Evolutionary conservation across 495 filamentous ascomycete genomes (phyloP).

Genomic region (Mycothermus thermophilus): DNA sequence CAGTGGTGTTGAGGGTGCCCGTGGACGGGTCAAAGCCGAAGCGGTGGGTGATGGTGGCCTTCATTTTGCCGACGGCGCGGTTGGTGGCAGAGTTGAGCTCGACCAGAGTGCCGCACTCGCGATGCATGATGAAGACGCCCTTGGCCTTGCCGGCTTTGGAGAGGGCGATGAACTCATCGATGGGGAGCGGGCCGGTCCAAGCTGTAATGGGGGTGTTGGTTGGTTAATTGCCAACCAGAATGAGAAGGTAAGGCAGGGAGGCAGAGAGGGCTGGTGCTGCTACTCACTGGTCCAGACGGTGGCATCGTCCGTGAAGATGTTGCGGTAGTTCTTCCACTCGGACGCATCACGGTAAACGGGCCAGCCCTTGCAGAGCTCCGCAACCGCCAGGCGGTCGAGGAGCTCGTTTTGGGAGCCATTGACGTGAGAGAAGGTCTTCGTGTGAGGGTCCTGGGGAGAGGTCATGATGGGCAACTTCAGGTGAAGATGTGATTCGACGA

Average conservation of each 20-base stretch:
- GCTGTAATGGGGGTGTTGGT: constrained; percentile 15
- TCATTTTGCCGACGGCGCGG: constrained; percentile 58
- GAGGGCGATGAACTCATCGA: constrained; percentile 44
- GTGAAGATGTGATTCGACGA: too few relatives aligned
- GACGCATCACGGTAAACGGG: constrained; percentile 51
- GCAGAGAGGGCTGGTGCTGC: not conserved
- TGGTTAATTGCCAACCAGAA: not conserved
- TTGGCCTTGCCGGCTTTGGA: constrained; percentile 46
- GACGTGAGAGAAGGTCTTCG: constrained; percentile 36
- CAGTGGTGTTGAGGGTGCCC: not conserved
- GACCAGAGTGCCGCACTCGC: constrained; percentile 46
- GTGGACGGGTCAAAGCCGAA: constrained; percentile 29
- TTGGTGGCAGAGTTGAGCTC: constrained; percentile 33
- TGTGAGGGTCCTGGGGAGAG: constrained; percentile 29
- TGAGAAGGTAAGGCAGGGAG: not conserved
- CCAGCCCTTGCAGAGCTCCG: constrained; percentile 55
- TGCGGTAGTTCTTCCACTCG: constrained; percentile 52
- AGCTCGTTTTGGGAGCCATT: constrained; percentile 38
- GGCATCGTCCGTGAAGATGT: constrained; percentile 44
- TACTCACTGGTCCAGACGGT: constrained; percentile 46
- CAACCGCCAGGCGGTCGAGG: constrained; percentile 40
- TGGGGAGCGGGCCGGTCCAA: constrained; percentile 41
- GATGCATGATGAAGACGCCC: constrained; percentile 56
- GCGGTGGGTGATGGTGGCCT: constrained; percentile 55
- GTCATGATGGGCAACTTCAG: constrained; percentile 25